phyloP scores from a whole-genome alignment of 1,284 basidiomycete species.

The Boletellus dicymbophilus region DNA sequence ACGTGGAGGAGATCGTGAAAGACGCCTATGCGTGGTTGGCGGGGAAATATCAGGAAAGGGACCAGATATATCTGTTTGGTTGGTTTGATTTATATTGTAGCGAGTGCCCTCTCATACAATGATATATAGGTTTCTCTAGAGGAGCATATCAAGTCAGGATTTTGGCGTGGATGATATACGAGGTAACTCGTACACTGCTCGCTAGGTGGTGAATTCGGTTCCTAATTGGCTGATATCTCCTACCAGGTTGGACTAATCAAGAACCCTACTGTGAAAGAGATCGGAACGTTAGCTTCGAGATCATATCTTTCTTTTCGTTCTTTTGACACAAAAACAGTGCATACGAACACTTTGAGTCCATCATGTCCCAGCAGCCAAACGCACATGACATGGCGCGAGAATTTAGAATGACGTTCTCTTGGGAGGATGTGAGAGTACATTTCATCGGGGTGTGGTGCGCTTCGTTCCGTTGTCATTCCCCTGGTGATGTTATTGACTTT shows the following conservation, averaged over 20 bases:
- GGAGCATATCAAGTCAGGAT: slow-evolving; percentile 38
- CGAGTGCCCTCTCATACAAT: not conserved
- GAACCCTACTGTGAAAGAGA: slow-evolving; percentile 21
- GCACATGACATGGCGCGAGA: slow-evolving; percentile 15
- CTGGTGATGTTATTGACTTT: not conserved
- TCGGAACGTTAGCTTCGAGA: slow-evolving; percentile 13
- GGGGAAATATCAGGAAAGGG: slow-evolving; percentile 36
- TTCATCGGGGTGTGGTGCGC: slow-evolving; percentile 36
- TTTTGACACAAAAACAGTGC: slow-evolving; percentile 1
- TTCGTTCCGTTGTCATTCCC: not conserved
- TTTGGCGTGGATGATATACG: slow-evolving; percentile 33
- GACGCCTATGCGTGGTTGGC: slow-evolving; percentile 42
- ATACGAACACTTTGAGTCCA: slow-evolving; percentile 23
- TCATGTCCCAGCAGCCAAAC: slow-evolving; percentile 7
- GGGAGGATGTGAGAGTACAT: slow-evolving; percentile 23
- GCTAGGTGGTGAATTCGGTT: not conserved
- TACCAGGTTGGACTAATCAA: slow-evolving; percentile 35
- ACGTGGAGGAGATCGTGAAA: slow-evolving; percentile 35
- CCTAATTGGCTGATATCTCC: not conserved
- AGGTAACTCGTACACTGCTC: slow-evolving; percentile 12
- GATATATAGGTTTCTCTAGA: slow-evolving; percentile 32
- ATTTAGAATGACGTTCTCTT: slow-evolving; percentile 23
- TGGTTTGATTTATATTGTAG: not conserved
- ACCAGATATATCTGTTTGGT: slow-evolving; percentile 43
- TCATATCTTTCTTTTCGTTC: not conserved